Base-by-base conservation (phyloP, 208 protist species). In the Acanthamoeba rhysodes region DNA sequence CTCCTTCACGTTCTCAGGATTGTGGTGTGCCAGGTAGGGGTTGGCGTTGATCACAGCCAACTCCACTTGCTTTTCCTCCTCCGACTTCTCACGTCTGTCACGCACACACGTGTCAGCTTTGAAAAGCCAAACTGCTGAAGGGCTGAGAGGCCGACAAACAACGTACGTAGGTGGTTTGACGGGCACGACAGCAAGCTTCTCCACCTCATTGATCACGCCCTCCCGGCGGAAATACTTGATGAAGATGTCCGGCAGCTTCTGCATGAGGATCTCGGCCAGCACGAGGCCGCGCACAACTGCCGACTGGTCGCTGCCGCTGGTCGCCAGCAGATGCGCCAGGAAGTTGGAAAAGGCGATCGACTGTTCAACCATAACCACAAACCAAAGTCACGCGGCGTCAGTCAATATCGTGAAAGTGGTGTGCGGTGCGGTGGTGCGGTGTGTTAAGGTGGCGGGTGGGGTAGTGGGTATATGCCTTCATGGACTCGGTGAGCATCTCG, bases 191-290 rank as follows among this genome's bases (percentile, higher is more conserved):
- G 82, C 82, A 16, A 90, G 57, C 37, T n/a, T 95, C 41, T 85
- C 93, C 2, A 96, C 34, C 48, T 96, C 96, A 45, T 95, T 45
- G n/a, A 96, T 57, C 45, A 97, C 96, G 72, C 97, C 97, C 66
- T 98, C 97, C 41, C 97, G 59, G 50, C 94, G 85, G 48, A 97
- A 97, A 55, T 96, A 92, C 16, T 82, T 29, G 32, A 82, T 57
- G 82, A 97, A 97, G 37, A 96, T 94, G 45, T 95, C 48, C 24
- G 97, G 97, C 53, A 98, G 72, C 88, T 97, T 97, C 5, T 84
- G 84, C 45, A 98, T 90, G 57, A 98, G 95, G n/a, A 95, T 78
- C 57, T 97, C 93, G 0, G 96, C 95, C 20, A 98, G 90, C 37
- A 92, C 57, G 7, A 97, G 66, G 22, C 91, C 95, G 5, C 93